A percentile compares a stretch with the other conserved stretches of the same genome.
phyloP scores from a whole-genome alignment of 768 basidiomycete species.

The Rhodotorula toruloides region DNA sequence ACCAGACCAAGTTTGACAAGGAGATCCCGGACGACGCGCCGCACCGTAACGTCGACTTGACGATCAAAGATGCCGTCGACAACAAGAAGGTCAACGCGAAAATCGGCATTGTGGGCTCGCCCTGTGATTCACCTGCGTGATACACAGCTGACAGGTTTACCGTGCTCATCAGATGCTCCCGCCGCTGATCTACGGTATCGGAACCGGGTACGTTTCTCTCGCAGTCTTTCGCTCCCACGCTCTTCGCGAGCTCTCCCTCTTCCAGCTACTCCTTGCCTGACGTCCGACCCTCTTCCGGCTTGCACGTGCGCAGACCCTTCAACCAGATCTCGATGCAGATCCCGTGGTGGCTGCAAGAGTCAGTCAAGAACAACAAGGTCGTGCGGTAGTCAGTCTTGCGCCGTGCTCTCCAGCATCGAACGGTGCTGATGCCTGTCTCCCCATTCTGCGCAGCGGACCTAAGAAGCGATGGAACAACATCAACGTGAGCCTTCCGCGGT shows the following conservation, averaged over 20 bases:
- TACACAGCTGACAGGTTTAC: fast-evolving
- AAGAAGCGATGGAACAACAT: constrained; percentile 27
- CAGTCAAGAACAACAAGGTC: constrained; percentile 11
- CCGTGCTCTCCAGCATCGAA: neutral
- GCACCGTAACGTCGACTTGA: constrained; percentile 30
- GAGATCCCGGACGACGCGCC: constrained; percentile 25
- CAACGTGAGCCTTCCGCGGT: too few relatives aligned
- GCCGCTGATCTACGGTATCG: constrained; percentile 28
- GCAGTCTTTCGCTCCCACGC: too few relatives aligned
- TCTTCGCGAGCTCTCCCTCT: neutral
- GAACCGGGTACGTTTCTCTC: constrained; percentile 30
- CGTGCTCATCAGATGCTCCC: constrained; percentile 7
- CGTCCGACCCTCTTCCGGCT: too few relatives aligned
- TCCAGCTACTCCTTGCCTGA: too few relatives aligned
- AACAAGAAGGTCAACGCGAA: constrained; percentile 19
- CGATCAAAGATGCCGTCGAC: constrained; percentile 33
- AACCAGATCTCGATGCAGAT: constrained; percentile 29
- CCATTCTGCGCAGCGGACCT: constrained; percentile 1
- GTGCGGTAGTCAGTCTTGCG: neutral
- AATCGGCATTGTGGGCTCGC: constrained; percentile 22
- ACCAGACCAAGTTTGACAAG: constrained; percentile 15
- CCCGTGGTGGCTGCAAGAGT: constrained; percentile 8
- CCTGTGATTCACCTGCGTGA: neutral
- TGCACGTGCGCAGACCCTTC: constrained; percentile 21
- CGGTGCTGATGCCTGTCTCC: neutral